These are phyloP conservation scores for Glycyrrhiza uralensis DNA, from an alignment of 306 rosid genomes.

Conservation along the genomic window DNA sequence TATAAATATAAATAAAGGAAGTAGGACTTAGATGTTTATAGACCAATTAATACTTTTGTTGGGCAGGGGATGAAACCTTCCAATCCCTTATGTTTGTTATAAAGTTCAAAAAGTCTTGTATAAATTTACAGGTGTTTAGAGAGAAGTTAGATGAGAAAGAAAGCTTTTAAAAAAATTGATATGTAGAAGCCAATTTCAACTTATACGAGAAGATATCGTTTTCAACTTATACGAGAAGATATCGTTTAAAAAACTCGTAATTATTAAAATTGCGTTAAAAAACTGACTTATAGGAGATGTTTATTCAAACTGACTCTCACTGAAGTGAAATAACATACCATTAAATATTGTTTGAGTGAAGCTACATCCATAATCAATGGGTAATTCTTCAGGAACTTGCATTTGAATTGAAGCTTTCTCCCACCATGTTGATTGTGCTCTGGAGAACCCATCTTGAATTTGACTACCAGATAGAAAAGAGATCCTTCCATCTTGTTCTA, in stretches of 20 bases:
- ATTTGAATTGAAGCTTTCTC: slow-evolving; percentile 44
- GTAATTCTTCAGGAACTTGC: slow-evolving; percentile 57
- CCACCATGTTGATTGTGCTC: slow-evolving; percentile 49
- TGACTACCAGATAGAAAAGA: slow-evolving; percentile 49
- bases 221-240: too few species aligned
- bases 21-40: not conserved
- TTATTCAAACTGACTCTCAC: too few species aligned
- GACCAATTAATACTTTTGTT: not conserved
- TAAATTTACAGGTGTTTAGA: too few species aligned
- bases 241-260: too few species aligned
- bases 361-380: slow-evolving; percentile 66
- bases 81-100: too few species aligned
- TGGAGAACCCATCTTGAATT: slow-evolving; percentile 24
- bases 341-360: slow-evolving; percentile 82
- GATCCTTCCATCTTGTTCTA: slow-evolving; percentile 49
- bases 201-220: too few species aligned
- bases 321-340: slow-evolving; percentile 43
- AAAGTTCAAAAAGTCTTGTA: too few species aligned
- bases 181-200: too few species aligned
- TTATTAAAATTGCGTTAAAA: too few species aligned
- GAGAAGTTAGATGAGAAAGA: too few species aligned
- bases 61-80: not conserved
- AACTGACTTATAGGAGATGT: too few species aligned
- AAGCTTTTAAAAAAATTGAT: too few species aligned
- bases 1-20: not conserved